Percentiles rank a stretch among this genome's conserved stretches.
phyloP scores from a whole-genome alignment of 805 yeast species.

The Teunomyces barrocoloradensis region DNA sequence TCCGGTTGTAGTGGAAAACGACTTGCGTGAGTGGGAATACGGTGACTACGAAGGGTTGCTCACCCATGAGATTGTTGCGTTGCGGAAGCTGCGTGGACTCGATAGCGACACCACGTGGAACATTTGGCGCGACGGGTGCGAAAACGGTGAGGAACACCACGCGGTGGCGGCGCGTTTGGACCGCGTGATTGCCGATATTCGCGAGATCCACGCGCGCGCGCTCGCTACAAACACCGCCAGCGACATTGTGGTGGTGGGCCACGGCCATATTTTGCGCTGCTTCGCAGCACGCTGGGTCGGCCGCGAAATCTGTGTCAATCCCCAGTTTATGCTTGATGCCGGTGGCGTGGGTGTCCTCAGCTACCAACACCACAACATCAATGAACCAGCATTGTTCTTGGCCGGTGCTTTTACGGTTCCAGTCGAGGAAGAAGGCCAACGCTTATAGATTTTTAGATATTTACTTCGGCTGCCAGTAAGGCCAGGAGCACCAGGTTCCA shows the following conservation, averaged over 20 bases:
- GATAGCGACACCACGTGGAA: conserved; percentile 53
- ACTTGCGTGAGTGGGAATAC: conserved; percentile 91
- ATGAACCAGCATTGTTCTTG: conserved; percentile 83
- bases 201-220: conserved; percentile 55
- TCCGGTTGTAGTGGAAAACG: conserved; percentile 51
- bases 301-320: conserved; percentile 57
- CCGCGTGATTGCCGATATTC: conserved; percentile 61
- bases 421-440: conserved; percentile 51
- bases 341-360: conserved; percentile 93
- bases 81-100: conserved; percentile 60
- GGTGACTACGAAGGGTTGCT: conserved; percentile 90
- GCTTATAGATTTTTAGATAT: conserved; percentile 6
- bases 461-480: background rate
- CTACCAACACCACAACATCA: conserved; percentile 78
- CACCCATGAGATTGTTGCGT: conserved; percentile 62
- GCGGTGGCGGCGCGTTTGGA: conserved; percentile 75
- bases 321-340: conserved; percentile 84
- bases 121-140: conserved; percentile 93
- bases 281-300: conserved; percentile 88
- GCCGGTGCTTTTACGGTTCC: conserved; percentile 84
- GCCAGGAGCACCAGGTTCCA: conserved; percentile 9
- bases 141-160: conserved; percentile 72
- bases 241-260: conserved; percentile 83
- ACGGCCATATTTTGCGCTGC: conserved; percentile 89
- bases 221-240: conserved; percentile 51